Conservation (phyloP, 1,139 yeast genomes). For the Geotrichum carabidarum region DNA sequence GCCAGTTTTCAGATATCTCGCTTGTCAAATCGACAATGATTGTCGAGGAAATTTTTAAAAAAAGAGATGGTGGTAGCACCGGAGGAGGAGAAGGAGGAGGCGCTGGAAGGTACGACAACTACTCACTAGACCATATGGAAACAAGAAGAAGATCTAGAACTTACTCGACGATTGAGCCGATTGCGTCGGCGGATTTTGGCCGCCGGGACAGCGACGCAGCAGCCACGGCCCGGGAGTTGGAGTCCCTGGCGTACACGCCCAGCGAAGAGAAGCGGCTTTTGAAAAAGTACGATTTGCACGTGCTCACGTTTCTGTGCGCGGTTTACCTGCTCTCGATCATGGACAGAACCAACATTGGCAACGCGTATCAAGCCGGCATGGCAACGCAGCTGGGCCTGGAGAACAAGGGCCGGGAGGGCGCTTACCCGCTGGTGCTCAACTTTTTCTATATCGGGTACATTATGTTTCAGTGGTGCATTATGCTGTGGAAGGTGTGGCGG, state of each 20-base stretch:
- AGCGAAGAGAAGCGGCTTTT: constrained; percentile 22
- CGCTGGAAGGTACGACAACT: neutral
- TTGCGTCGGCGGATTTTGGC: neutral
- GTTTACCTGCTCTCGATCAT: constrained; percentile 29
- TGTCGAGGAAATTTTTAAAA: neutral
- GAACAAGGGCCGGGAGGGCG: constrained; percentile 36
- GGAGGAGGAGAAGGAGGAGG: too few species aligned
- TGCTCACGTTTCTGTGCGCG: constrained; percentile 26
- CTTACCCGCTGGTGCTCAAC: constrained; percentile 22
- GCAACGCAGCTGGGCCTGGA: constrained; percentile 43
- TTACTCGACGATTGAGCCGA: too few species aligned
- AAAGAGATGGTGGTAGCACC: neutral
- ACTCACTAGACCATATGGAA: neutral
- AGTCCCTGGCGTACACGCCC: constrained; percentile 22
- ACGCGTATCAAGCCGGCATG: constrained; percentile 53
- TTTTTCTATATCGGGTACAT: constrained; percentile 29
- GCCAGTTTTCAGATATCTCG: neutral
- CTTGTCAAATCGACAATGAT: neutral
- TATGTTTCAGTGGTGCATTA: constrained; percentile 30
- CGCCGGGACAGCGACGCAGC: neutral
- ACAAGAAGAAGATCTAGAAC: too few species aligned
- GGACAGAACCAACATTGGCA: constrained; percentile 47
- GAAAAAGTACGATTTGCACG: constrained; percentile 26
- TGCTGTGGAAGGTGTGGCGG: constrained; percentile 22
- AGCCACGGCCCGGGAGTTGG: constrained; percentile 34